Evolutionary conservation across 768 basidiomycete species (phyloP).

Genomic region (Lanmaoa rubissima): DNA sequence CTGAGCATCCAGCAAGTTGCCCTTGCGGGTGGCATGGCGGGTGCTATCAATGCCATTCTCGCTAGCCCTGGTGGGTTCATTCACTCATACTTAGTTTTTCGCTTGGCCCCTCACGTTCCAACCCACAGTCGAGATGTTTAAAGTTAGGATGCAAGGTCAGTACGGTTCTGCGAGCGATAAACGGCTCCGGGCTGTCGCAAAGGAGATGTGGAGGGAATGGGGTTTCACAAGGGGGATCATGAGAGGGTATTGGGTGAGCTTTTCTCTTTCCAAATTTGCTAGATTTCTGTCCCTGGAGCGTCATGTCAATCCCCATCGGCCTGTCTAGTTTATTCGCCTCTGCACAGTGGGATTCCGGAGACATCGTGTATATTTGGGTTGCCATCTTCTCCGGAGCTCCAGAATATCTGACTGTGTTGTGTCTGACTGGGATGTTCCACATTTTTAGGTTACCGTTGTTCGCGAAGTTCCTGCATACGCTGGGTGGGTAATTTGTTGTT

Average conservation of each 20-base stretch:
- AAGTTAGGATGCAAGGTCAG: slow-evolving; percentile 96
- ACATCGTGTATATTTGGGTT: not conserved
- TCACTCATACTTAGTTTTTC: not conserved
- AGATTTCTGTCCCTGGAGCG: not conserved
- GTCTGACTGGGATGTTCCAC: not conserved
- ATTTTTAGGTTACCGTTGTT: slow-evolving; percentile 73
- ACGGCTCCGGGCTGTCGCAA: slow-evolving; percentile 63
- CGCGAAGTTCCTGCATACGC: slow-evolving; percentile 97
- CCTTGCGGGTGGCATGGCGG: slow-evolving; percentile 87
- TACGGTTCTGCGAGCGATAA: slow-evolving; percentile 83
- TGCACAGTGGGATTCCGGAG: not conserved
- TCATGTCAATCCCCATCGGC: not conserved
- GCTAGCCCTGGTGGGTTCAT: slow-evolving; percentile 74
- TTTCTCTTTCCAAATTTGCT: slow-evolving; percentile 9
- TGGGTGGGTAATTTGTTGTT: slow-evolving; percentile 39
- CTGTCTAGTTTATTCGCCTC: not conserved
- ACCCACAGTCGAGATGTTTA: slow-evolving; percentile 89
- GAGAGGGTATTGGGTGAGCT: slow-evolving; percentile 90
- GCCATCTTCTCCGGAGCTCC: not conserved
- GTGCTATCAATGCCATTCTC: slow-evolving; percentile 84
- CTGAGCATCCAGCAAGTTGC: slow-evolving; percentile 79
- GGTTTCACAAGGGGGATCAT: slow-evolving; percentile 88
- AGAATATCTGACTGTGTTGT: not conserved
- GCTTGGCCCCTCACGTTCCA: not conserved
- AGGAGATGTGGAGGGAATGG: slow-evolving; percentile 85